phyloP scores from a whole-genome alignment of 2,329 filamentous ascomycete species.

The Ceratocystis ficicola region DNA sequence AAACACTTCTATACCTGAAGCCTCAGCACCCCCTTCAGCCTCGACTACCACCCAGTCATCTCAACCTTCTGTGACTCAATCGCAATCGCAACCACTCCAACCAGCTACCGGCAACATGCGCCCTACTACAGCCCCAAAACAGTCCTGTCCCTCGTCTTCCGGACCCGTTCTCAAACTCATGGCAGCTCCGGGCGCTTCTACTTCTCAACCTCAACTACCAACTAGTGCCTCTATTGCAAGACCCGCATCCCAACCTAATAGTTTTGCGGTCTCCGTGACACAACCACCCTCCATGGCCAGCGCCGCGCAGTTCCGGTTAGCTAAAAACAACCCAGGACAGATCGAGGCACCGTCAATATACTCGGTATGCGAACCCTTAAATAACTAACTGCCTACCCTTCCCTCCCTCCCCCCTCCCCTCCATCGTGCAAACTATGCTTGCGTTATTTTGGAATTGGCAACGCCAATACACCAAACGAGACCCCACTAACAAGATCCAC shows the following conservation, averaged over 20 bases:
- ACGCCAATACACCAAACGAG: too few species aligned
- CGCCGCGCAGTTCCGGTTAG: slow-evolving; percentile 24
- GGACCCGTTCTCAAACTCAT: slow-evolving; percentile 7
- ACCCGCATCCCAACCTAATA: not conserved
- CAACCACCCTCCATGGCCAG: not conserved
- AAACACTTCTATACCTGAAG: not conserved
- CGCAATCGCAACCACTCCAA: slow-evolving; percentile 1
- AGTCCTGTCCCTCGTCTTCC: not conserved
- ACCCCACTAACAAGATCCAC: not conserved
- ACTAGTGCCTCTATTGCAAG: not conserved
- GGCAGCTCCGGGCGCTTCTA: not conserved
- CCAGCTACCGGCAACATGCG: not conserved
- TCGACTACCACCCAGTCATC: not conserved
- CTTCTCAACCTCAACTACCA: not conserved
- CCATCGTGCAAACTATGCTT: slow-evolving; percentile 21
- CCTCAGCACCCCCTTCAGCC: not conserved
- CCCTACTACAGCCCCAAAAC: not conserved
- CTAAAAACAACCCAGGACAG: slow-evolving; percentile 25
- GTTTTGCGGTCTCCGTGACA: not conserved
- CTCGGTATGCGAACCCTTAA: slow-evolving; percentile 36
- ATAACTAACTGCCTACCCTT: not conserved
- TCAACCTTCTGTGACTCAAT: not conserved
- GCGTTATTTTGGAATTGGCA: too few species aligned
- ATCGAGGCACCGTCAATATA: slow-evolving; percentile 47
- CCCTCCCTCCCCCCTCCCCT: not conserved